phyloP scores from a whole-genome alignment of 495 filamentous ascomycete species.

The Glonium stellatum region DNA sequence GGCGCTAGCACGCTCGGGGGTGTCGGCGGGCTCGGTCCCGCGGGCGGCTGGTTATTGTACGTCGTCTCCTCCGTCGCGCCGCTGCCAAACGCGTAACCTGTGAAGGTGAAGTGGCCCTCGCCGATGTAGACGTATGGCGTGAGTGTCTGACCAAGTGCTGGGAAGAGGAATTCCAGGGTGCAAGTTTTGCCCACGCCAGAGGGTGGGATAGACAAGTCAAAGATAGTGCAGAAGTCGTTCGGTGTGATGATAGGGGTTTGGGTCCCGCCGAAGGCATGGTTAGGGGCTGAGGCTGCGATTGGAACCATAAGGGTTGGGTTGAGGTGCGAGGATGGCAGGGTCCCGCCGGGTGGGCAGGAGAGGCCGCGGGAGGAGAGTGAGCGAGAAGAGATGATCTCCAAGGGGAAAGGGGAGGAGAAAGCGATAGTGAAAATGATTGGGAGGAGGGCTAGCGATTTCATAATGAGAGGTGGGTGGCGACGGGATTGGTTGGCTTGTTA shows the following conservation, averaged over 20 bases:
- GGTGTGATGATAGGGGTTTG: background rate
- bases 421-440: background rate
- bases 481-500: background rate
- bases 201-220: slow-evolving; percentile 21
- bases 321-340: background rate
- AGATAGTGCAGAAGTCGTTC: slow-evolving; percentile 2
- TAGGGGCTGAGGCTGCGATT: background rate
- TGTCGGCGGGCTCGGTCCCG: background rate
- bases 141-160: slow-evolving; percentile 10
- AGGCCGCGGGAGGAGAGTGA: background rate
- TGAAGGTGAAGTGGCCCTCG: slow-evolving; percentile 10
- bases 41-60: background rate
- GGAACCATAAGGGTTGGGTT: background rate
- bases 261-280: background rate
- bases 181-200: slow-evolving; percentile 15
- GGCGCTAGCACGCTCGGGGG: slow-evolving; percentile 5
- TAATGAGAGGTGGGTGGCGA: background rate
- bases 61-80: slow-evolving; percentile 11
- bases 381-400: background rate
- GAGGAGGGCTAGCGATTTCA: background rate
- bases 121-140: slow-evolving; percentile 13
- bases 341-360: background rate
- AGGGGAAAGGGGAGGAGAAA: background rate
- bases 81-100: background rate
- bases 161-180: slow-evolving; percentile 22